Base-by-base conservation (phyloP, 805 yeast genomes). In the Saccharomycopsis microspora region DNA sequence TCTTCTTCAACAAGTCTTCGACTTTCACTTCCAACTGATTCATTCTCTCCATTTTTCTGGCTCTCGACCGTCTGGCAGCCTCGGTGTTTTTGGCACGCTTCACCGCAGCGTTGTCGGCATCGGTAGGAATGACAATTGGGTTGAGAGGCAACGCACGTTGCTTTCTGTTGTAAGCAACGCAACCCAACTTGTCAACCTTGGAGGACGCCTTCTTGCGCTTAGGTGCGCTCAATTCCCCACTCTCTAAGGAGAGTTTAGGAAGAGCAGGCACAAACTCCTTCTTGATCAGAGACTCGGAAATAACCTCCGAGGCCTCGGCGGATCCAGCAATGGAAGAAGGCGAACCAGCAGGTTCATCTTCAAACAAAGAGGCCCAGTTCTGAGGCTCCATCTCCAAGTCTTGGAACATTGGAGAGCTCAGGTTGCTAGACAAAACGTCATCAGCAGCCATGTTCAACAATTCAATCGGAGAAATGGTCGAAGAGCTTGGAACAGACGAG, bases 61-160 rank as follows among this genome's bases (percentile, higher is more conserved):
- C 96, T 60, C 97, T 74, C 31, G 96, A 87, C 61, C 96, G 78
- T 65, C 97, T 80, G 5, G 97, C 97, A 56, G 97, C 97, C 62
- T 88, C 96, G 43, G 80, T 90, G 74, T 93, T 90, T 66, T 90
- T 81, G 5, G 97, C 97, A 63, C 97, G 81, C 70, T 90, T 90
- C 58, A 84, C 64, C 42, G 86, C 76, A 49, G 74, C 75, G n/a
- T 82, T 76, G 63, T 88, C 95, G 43, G 62, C 66, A 30, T 69
- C 62, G 41, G 73, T 75, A 33, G 76, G 71, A 41, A 69, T 53
- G 42, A 75, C 74, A 48, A 88, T 72, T 6, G 95, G 95, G 56
- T 72, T 69, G 64, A 87, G 71, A 5, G 95, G 94, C 50, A 69
- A 66, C 32, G 75, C 54, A 58, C 95, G 78, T 56, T 77, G 84